Percentiles rank a stretch among this genome's conserved stretches.
Evolutionary conservation across 768 basidiomycete genomes (phyloP).

Genomic region (Tylopilus plumbeoviolaceoides): DNA sequence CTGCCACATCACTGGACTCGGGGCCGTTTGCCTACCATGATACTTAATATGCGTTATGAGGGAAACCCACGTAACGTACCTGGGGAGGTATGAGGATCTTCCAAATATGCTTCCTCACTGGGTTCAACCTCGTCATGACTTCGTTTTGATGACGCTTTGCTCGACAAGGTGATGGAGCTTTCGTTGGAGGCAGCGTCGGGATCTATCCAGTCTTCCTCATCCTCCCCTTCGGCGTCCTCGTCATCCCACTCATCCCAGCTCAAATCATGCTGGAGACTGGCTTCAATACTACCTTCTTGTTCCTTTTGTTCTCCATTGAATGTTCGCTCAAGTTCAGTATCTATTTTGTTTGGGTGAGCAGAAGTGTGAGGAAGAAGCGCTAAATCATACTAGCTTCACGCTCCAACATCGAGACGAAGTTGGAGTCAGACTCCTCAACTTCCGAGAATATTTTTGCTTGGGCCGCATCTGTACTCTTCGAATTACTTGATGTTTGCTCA

Average conservation of each 20-base stretch:
- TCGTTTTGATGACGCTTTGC: slow-evolving; percentile 49
- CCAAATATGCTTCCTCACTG: slow-evolving; percentile 35
- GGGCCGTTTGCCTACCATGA: no score
- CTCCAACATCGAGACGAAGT: slow-evolving; percentile 25
- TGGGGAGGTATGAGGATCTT: slow-evolving; percentile 39
- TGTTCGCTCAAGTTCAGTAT: slow-evolving; percentile 27
- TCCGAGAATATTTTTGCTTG: slow-evolving; percentile 7
- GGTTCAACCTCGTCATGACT: slow-evolving; percentile 45
- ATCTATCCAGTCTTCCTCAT: slow-evolving; percentile 42
- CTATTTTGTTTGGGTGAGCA: slow-evolving; percentile 11
- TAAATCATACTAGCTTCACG: slow-evolving; percentile 27
- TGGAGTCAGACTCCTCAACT: slow-evolving; percentile 29
- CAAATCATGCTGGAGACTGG: slow-evolving; percentile 10
- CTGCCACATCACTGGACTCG: slow-evolving; percentile 21
- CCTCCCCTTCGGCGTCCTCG: slow-evolving; percentile 44
- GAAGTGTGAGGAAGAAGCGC: background rate
- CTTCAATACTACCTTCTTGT: slow-evolving; percentile 18
- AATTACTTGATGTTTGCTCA: slow-evolving; percentile 10
- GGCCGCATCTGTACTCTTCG: slow-evolving; percentile 6
- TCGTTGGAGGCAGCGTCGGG: slow-evolving; percentile 46
- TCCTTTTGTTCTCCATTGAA: slow-evolving; percentile 14
- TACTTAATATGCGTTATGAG: background rate
- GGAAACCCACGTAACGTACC: slow-evolving; percentile 31
- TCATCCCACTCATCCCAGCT: slow-evolving; percentile 32
- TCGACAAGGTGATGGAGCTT: slow-evolving; percentile 55